Evolutionary conservation across 2,329 filamentous ascomycete genomes (phyloP), one percentile per base, ranked within the genome.

Genomic region (Penicillium sp.): DNA sequence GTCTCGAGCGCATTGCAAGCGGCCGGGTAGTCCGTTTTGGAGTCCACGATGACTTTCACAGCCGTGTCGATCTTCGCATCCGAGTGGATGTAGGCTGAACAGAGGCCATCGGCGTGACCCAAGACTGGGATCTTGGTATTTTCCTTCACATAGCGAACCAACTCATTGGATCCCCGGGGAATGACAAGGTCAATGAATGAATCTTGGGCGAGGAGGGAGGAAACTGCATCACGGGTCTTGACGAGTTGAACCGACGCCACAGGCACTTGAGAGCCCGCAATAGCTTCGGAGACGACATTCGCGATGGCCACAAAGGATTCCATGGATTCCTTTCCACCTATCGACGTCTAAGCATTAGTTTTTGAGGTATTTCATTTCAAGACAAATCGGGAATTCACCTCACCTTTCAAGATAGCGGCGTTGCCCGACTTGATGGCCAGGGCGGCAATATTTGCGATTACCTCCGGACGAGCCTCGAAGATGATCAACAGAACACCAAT

Each of bases 401-500:
- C 10, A 85, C 89, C 94, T 84, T 99, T 99, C 64, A 99, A 83
- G 72, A 99, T 98, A 56, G 93, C 95, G 38, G 95, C 91, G 78
- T 99, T 99, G 72, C 93, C 95, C 13, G 94, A 98, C 78, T 99
- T 99, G 79, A 99, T 91, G 40, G 95, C 93, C 26, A 99, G 84
- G 4, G 93, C 92, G 65, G 95, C 93, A 73, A 99, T 98, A 78
- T 99, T 99, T 74, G 94, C 95, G 74, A 99, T 97, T 67, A 99
- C 95, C 80, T 99, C 95, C 7, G 95, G 95, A 8, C 95, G 90
- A 38, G 95, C 95, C 81, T 99, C 95, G 75, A 99, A 99, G 74
- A 99, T 98, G 79, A 99, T 95, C 68, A 99, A 86, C 45, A 99
- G 86, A n/a, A 98, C 93, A 62, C 95, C 95, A 70, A 99, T 98